Percentiles rank a stretch among this genome's conserved stretches.
Evolutionary conservation across 768 basidiomycete species (phyloP).

Genomic region (Lanmaoa pseudosensibilis): DNA sequence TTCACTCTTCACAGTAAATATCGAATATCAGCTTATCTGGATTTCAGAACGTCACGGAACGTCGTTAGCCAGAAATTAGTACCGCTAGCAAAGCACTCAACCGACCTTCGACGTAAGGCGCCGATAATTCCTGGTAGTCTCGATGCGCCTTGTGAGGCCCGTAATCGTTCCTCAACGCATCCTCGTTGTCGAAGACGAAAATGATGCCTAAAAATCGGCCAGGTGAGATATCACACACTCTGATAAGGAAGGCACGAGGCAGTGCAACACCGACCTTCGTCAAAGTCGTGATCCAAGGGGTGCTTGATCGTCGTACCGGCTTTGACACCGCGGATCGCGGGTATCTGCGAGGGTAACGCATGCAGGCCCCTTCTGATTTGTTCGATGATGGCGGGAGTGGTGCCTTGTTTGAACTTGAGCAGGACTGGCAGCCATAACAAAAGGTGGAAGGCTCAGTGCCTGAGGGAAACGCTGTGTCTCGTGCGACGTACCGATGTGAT

Average conservation of each 20-base stretch:
- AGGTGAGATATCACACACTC: not conserved
- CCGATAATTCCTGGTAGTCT: conserved; percentile 2
- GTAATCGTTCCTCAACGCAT: conserved; percentile 13
- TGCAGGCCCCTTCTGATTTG: conserved; percentile 1
- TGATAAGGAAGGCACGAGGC: not conserved
- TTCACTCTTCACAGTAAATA: conserved; percentile 16
- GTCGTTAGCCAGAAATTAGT: not conserved
- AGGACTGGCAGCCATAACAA: conserved; percentile 17
- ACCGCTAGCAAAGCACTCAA: not conserved
- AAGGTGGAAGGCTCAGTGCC: not conserved
- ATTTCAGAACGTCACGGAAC: not conserved
- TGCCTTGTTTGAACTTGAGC: conserved; percentile 23
- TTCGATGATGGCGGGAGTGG: conserved; percentile 2
- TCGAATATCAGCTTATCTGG: conserved; percentile 26
- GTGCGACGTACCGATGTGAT: conserved; percentile 25
- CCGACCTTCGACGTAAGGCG: conserved; percentile 22
- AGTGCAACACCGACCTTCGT: conserved; percentile 17
- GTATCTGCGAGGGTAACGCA: conserved; percentile 18
- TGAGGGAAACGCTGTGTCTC: not conserved
- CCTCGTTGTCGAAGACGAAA: conserved; percentile 22
- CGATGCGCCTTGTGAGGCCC: conserved; percentile 14
- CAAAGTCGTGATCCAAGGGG: conserved; percentile 22
- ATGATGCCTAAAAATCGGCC: conserved; percentile 17
- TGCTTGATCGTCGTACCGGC: conserved; percentile 18
- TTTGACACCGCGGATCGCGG: conserved; percentile 15